phyloP scores from a whole-genome alignment of 192 early-diverging fungal genomes.

The Backusella morwellensis region DNA sequence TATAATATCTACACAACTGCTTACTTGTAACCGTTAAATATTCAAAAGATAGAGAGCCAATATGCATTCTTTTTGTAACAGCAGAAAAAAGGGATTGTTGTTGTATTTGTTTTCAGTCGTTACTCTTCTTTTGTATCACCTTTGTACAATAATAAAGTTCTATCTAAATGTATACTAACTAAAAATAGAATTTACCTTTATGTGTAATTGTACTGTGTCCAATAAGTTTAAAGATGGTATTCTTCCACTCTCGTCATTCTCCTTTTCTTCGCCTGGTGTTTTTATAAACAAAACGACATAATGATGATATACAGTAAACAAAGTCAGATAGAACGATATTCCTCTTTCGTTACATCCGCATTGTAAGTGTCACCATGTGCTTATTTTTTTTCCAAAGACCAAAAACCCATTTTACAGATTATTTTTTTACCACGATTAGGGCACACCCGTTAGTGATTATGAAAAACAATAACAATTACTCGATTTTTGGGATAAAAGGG shows the following conservation, averaged over 20 bases:
- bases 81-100: background rate
- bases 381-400: background rate
- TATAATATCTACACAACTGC: background rate
- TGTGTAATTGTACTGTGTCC: background rate
- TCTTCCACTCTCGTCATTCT: background rate
- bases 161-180: background rate
- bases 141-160: background rate
- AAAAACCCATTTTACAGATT: background rate
- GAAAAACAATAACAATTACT: background rate
- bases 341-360: background rate
- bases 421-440: background rate
- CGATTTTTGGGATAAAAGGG: background rate
- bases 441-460: background rate
- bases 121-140: background rate
- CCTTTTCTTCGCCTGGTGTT: background rate
- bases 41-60: background rate
- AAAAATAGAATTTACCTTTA: background rate
- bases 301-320: background rate
- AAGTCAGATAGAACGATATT: background rate
- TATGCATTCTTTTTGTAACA: background rate
- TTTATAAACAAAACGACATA: background rate
- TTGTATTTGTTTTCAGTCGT: too few species aligned
- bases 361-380: background rate
- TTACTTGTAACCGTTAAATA: background rate
- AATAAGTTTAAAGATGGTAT: background rate